These are phyloP conservation scores for Piper longum DNA, from an alignment of 164 flowering plant genomes.

Conservation along the genomic window DNA sequence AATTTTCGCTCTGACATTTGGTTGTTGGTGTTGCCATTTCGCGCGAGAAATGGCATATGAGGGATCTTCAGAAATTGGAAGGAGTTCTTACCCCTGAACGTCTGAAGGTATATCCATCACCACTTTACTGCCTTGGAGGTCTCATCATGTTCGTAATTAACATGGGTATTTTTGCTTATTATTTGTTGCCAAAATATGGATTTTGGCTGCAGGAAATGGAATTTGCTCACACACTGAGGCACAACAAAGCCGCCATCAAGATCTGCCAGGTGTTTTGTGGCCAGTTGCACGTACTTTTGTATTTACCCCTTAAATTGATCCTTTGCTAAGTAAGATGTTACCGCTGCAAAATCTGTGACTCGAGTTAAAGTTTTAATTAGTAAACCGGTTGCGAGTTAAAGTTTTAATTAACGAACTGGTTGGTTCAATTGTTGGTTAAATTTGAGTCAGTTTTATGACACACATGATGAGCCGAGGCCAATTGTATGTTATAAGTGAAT, in stretches of 20 bases:
- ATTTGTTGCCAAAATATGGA: background rate
- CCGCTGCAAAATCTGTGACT: too few species aligned
- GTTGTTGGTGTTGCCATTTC: background rate
- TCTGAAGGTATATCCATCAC: constrained; percentile 47
- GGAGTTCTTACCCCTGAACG: constrained; percentile 90
- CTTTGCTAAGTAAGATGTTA: too few species aligned
- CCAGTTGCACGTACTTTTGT: background rate
- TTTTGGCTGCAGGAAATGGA: constrained; percentile 70
- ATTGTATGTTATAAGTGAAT: too few species aligned
- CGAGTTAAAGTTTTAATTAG: too few species aligned
- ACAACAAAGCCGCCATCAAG: constrained; percentile 74
- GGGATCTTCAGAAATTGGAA: constrained; percentile 94
- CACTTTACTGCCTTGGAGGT: background rate
- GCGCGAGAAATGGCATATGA: constrained; percentile 59
- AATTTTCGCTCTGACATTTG: background rate
- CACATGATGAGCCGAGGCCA: too few species aligned
- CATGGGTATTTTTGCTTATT: background rate
- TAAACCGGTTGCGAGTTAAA: too few species aligned
- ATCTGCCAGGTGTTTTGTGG: constrained; percentile 60
- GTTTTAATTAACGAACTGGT: too few species aligned
- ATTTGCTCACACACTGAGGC: constrained; percentile 82
- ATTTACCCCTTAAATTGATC: background rate
- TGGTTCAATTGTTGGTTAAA: too few species aligned
- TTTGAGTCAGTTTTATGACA: too few species aligned
- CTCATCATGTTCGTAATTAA: background rate